Conservation (phyloP, 805 yeast genomes). For the Grigorovia transvaalensis region DNA sequence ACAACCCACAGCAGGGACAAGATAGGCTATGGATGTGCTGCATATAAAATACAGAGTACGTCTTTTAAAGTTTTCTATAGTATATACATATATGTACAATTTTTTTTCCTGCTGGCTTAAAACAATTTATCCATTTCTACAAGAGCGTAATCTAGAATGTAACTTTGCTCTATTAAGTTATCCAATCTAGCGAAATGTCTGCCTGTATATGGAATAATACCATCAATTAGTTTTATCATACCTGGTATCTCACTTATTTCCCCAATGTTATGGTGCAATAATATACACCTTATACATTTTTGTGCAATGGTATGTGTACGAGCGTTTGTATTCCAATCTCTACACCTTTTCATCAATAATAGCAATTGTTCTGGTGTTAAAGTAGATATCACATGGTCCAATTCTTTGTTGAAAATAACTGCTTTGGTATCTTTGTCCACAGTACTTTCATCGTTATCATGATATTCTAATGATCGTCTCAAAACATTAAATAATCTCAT, state of each 20-base stretch:
- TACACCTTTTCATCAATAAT: slow-evolving; percentile 56
- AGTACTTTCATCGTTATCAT: slow-evolving; percentile 33
- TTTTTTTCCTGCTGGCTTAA: slow-evolving; percentile 3
- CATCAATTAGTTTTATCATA: slow-evolving; percentile 54
- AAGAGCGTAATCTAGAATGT: slow-evolving; percentile 71
- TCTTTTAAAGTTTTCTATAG: too few relatives aligned
- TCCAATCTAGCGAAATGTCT: slow-evolving; percentile 74
- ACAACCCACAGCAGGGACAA: too few relatives aligned
- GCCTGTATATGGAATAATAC: slow-evolving; percentile 80
- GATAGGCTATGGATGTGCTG: too few relatives aligned
- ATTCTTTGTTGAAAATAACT: slow-evolving; percentile 31
- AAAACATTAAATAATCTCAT: slow-evolving; percentile 76
- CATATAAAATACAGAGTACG: too few relatives aligned
- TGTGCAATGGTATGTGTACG: slow-evolving; percentile 75
- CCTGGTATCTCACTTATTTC: slow-evolving; percentile 56
- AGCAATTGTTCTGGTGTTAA: slow-evolving; percentile 52
- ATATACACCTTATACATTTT: slow-evolving; percentile 54
- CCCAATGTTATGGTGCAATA: slow-evolving; percentile 45
- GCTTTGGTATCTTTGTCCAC: slow-evolving; percentile 5
- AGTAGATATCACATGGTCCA: slow-evolving; percentile 53
- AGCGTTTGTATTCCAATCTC: slow-evolving; percentile 94
- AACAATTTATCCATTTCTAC: slow-evolving; percentile 54
- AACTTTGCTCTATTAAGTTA: slow-evolving; percentile 76
- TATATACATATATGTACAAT: not conserved
- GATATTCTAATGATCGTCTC: slow-evolving; percentile 43